A percentile compares a stretch with the other conserved stretches of the same genome.
Evolutionary conservation across 1,284 basidiomycete genomes (phyloP).

Genomic region (Trametes polyzona): DNA sequence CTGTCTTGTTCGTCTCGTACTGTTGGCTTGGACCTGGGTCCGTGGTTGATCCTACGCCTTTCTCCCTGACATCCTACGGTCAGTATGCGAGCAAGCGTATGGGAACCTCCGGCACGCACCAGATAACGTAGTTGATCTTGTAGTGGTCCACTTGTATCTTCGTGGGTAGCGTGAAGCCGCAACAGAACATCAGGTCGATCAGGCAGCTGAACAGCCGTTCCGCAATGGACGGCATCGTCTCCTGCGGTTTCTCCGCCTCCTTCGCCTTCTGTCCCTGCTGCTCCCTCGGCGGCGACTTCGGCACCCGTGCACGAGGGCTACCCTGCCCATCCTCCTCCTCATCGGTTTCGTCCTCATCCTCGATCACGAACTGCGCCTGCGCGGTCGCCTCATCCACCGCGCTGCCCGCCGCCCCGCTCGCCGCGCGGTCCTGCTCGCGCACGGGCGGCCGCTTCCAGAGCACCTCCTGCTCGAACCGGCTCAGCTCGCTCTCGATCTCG

Average conservation of each 20-base stretch:
- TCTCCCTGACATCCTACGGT: slow-evolving; percentile 68
- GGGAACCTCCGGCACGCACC: slow-evolving; percentile 48
- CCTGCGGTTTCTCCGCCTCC: slow-evolving; percentile 39
- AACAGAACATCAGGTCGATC: slow-evolving; percentile 88
- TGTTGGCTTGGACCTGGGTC: slow-evolving; percentile 69
- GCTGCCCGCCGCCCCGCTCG: slow-evolving; percentile 31
- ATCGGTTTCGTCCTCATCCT: slow-evolving; percentile 76
- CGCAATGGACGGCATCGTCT: slow-evolving; percentile 71
- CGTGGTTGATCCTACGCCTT: slow-evolving; percentile 83
- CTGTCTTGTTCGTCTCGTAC: slow-evolving; percentile 82
- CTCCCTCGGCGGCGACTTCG: slow-evolving; percentile 8
- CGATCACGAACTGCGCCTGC: slow-evolving; percentile 77
- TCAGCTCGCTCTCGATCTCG: slow-evolving; percentile 77
- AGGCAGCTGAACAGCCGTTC: slow-evolving; percentile 80
- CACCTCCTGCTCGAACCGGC: slow-evolving; percentile 69
- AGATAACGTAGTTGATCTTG: slow-evolving; percentile 87
- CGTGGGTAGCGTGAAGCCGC: slow-evolving; percentile 86
- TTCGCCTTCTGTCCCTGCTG: slow-evolving; percentile 32
- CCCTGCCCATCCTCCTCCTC: slow-evolving; percentile 80
- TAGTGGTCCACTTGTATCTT: slow-evolving; percentile 79
- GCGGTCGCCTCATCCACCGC: slow-evolving; percentile 38
- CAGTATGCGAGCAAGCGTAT: neutral
- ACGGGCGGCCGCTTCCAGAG: slow-evolving; percentile 71
- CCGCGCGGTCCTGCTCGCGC: neutral
- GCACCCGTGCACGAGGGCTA: slow-evolving; percentile 38